A percentile compares a stretch with the other conserved stretches of the same genome.
Evolutionary conservation across 2,329 filamentous ascomycete species (phyloP).

Genomic region (Phoma sp.): DNA sequence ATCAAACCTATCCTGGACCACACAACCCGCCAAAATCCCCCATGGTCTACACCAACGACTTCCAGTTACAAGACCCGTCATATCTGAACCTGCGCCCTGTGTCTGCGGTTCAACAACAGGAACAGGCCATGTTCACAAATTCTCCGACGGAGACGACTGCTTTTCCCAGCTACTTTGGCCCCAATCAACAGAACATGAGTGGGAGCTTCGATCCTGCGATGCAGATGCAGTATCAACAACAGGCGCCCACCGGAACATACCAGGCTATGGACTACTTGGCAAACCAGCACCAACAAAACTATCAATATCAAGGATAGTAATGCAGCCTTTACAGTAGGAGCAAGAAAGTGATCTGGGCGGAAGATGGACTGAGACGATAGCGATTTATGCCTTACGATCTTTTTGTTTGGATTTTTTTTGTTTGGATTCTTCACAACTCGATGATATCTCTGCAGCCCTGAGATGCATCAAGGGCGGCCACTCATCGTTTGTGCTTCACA

Average conservation of each 20-base stretch:
- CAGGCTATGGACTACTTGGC: constrained; percentile 44
- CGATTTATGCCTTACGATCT: constrained; percentile 3
- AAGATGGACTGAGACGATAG: not conserved
- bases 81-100: constrained; percentile 35
- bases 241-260: constrained; percentile 25
- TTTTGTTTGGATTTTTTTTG: not conserved
- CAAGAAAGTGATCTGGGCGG: not conserved
- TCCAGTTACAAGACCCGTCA: constrained; percentile 37
- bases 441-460: constrained; percentile 13
- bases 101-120: constrained; percentile 38
- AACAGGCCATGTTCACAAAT: constrained; percentile 41
- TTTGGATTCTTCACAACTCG: not conserved
- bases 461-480: constrained; percentile 16
- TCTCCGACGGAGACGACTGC: constrained; percentile 47
- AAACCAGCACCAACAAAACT: constrained; percentile 35
- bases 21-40: constrained; percentile 38
- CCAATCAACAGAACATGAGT: constrained; percentile 36
- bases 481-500: constrained; percentile 6
- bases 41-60: constrained; percentile 38
- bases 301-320: constrained; percentile 30
- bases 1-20: constrained; percentile 45
- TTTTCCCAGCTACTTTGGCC: constrained; percentile 41
- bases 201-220: constrained; percentile 37
- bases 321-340: too few species aligned
- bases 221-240: constrained; percentile 40